Evolutionary conservation across 225 moss, liverwort and hornwort species (phyloP), one percentile per base, ranked within the genome.

Genomic region (Pleurozium schreberi): DNA sequence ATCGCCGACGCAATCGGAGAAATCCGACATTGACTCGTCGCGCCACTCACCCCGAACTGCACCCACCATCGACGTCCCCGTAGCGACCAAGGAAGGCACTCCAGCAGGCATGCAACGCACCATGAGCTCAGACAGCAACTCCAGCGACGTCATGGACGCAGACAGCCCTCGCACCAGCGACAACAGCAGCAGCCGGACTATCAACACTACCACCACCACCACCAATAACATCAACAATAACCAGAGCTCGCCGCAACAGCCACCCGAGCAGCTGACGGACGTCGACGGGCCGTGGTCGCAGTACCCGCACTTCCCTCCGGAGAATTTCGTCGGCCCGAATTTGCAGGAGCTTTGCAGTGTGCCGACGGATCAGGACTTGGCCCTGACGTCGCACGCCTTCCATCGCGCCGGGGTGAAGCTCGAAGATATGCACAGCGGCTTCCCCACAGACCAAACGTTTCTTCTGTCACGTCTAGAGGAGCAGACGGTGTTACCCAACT

Each of bases 151-250:
- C n/a, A 91, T 96, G 92, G 94, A 96, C 80, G 96, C 96, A 18
- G 96, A 95, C 53, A 96, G 98, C 89, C 96, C 98, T 21, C 96
- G 96, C 68, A 96, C 96, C 57, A 94, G 93, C 90, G 95, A 95
- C 90, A 95, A 95, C 80, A 87, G 74, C 66, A 88, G 84, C 68
- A 90, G 86, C 79, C 75, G 85, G 31, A 64, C 47, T n/a, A 38
- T 55, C 79, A 40, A 11, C 31, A 47, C 15, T 9, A 82, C 65
- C 42, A 52, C 55, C 57, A 42, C 15, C 38, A 38, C 4, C 52
- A 71, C 7, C n/a, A 53, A 13, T 14, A 68, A 6, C 8, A 50
- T 28, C 53, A 83, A 23, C n/a, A 64, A 59, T 47, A 53, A 40
- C 25, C 31, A 34, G 12, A 65, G 75, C 57, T 76, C 65, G 65